Evolutionary conservation across 345 rosid species (phyloP).

Genomic region (Clarkia xantiana): DNA sequence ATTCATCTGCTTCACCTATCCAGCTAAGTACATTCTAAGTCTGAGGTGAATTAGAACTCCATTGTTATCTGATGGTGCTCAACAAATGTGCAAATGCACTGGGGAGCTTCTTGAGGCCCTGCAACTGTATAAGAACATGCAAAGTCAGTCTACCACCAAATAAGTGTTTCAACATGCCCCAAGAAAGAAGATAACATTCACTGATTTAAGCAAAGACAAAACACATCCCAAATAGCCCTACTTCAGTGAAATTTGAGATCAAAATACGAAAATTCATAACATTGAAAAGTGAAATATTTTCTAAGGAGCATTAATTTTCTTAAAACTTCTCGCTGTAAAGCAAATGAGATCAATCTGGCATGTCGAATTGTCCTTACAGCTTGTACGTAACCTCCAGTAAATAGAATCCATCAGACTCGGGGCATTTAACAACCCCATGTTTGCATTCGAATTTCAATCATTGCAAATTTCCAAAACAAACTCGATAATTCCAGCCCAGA

Average conservation of each 20-base stretch:
- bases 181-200: too few relatives aligned
- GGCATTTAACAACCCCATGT: constrained; percentile 56
- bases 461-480: constrained; percentile 19
- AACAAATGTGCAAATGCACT: constrained; percentile 64
- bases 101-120: constrained; percentile 39
- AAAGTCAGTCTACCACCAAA: constrained; percentile 1
- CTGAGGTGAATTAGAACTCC: constrained; percentile 26
- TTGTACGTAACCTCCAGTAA: constrained; percentile 27
- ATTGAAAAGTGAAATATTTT: too few relatives aligned
- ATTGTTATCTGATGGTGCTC: constrained; percentile 38
- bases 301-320: not conserved
- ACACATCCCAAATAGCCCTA: too few relatives aligned
- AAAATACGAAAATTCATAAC: too few relatives aligned
- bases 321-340: constrained; percentile 72
- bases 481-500: not conserved
- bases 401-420: constrained; percentile 67
- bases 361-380: constrained; percentile 30
- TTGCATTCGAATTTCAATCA: too few relatives aligned
- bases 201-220: too few relatives aligned
- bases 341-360: constrained; percentile 73
- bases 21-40: constrained; percentile 76
- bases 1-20: constrained; percentile 39
- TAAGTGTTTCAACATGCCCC: not conserved
- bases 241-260: too few relatives aligned
- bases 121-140: constrained; percentile 33